Conservation (phyloP, 1,139 yeast species). For the Blastobotrys buckinghamii region DNA sequence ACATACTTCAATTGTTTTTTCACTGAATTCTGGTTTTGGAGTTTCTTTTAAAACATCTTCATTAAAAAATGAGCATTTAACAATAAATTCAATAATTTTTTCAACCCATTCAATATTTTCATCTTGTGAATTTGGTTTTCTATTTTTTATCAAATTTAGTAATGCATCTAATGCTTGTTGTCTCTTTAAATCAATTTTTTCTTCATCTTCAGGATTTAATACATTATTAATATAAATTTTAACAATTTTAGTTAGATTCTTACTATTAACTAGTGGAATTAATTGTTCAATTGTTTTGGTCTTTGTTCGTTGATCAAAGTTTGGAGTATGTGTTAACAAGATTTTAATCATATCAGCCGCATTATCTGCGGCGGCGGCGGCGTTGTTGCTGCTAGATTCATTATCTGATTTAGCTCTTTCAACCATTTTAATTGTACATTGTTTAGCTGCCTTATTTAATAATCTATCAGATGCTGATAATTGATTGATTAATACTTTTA, state of each 20-base stretch:
- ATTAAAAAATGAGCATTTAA: constrained; percentile 53
- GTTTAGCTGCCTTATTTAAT: constrained; percentile 60
- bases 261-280: constrained; percentile 29
- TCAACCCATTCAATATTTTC: constrained; percentile 40
- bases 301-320: constrained; percentile 75
- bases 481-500: constrained; percentile 75
- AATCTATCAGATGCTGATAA: constrained; percentile 59
- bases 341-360: constrained; percentile 45
- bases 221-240: constrained; percentile 32
- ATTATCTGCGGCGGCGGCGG: constrained; percentile 39
- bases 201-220: constrained; percentile 28
- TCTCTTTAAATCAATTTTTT: constrained; percentile 42
- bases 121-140: constrained; percentile 16
- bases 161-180: constrained; percentile 68
- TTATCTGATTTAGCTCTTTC: neutral
- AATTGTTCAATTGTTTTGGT: constrained; percentile 61
- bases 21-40: constrained; percentile 19
- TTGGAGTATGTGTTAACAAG: constrained; percentile 54
- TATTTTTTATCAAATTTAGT: constrained; percentile 42
- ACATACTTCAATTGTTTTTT: constrained; percentile 21
- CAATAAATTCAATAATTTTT: constrained; percentile 45
- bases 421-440: constrained; percentile 12
- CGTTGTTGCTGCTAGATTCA: constrained; percentile 9
- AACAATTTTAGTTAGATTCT: constrained; percentile 31
- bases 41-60: constrained; percentile 14